Conservation (phyloP, 2,329 filamentous ascomycete genomes). For the Diaporthe caulivora region DNA sequence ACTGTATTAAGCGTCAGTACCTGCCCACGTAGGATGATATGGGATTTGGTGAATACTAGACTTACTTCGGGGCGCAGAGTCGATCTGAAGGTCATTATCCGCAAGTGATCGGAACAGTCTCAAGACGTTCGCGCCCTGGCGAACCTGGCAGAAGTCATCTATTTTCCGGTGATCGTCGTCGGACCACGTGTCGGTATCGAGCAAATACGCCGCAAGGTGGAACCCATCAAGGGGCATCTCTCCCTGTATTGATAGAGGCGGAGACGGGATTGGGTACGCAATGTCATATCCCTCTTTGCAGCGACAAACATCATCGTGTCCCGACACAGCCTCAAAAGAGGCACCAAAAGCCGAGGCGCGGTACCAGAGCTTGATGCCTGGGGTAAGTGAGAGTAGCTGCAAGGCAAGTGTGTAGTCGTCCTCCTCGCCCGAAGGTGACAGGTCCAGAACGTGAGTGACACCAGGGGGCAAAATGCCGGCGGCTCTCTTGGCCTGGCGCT, state of each 20-base stretch:
- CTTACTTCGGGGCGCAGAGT: conserved; percentile 70
- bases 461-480: conserved; percentile 16
- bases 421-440: conserved; percentile 36
- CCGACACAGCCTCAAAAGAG: conserved; percentile 15
- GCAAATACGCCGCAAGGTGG: not conserved
- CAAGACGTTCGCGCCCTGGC: conserved; percentile 74
- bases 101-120: conserved; percentile 71
- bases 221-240: not conserved
- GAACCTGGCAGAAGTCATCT: conserved; percentile 72
- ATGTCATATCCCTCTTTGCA: conserved; percentile 19
- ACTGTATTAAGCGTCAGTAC: conserved; percentile 45
- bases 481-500: conserved; percentile 27
- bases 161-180: conserved; percentile 52
- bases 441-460: conserved; percentile 34
- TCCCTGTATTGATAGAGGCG: conserved; percentile 13
- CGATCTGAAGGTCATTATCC: conserved; percentile 65
- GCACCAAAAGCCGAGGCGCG: conserved; percentile 22
- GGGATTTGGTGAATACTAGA: not conserved
- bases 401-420: conserved; percentile 33
- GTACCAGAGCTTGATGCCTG: conserved; percentile 38
- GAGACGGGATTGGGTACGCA: conserved; percentile 5
- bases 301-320: conserved; percentile 37
- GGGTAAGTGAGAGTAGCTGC: conserved; percentile 25
- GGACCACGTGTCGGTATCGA: conserved; percentile 33
- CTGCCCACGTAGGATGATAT: no score